Percentiles rank a stretch among this genome's conserved stretches.
Conservation (phyloP, 495 filamentous ascomycete genomes). For the Penicillium tannophilum region DNA sequence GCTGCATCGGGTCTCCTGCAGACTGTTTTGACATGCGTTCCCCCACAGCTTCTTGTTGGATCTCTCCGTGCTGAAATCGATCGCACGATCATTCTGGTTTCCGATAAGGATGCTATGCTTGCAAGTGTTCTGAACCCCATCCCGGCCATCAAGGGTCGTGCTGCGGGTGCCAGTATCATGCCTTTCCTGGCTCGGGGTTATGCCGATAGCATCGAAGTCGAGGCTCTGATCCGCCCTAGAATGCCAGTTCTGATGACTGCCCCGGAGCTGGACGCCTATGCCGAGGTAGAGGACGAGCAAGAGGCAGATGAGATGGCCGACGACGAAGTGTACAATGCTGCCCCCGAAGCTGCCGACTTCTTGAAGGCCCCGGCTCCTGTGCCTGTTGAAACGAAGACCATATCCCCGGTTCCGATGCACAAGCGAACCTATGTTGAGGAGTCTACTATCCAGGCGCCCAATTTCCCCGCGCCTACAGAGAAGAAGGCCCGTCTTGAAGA, state of each 20-base stretch:
- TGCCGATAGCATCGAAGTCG: slow-evolving; percentile 62
- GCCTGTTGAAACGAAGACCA: slow-evolving; percentile 18
- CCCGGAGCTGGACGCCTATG: slow-evolving; percentile 30
- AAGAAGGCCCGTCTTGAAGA: slow-evolving; percentile 42
- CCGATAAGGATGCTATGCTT: slow-evolving; percentile 67
- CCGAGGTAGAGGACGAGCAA: slow-evolving; percentile 40
- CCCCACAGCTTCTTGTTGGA: slow-evolving; percentile 60
- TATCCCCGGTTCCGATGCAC: slow-evolving; percentile 19
- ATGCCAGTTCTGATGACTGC: slow-evolving; percentile 56
- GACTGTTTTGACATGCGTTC: slow-evolving; percentile 58
- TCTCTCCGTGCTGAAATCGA: slow-evolving; percentile 72
- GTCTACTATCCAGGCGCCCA: slow-evolving; percentile 11
- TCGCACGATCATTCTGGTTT: slow-evolving; percentile 70
- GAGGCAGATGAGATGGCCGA: slow-evolving; percentile 43
- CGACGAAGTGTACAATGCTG: slow-evolving; percentile 15
- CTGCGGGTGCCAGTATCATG: slow-evolving; percentile 66
- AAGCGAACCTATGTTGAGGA: slow-evolving; percentile 43
- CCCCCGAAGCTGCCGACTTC: slow-evolving; percentile 28
- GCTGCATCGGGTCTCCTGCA: slow-evolving; percentile 65
- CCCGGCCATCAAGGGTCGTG: slow-evolving; percentile 56
- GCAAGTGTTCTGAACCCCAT: slow-evolving; percentile 79
- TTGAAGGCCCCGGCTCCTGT: slow-evolving; percentile 28
- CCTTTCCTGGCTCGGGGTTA: slow-evolving; percentile 70
- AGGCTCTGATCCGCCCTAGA: slow-evolving; percentile 69
- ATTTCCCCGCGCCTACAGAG: slow-evolving; percentile 3